phyloP scores from a whole-genome alignment of 805 yeast species.

The Candida succiphila region DNA sequence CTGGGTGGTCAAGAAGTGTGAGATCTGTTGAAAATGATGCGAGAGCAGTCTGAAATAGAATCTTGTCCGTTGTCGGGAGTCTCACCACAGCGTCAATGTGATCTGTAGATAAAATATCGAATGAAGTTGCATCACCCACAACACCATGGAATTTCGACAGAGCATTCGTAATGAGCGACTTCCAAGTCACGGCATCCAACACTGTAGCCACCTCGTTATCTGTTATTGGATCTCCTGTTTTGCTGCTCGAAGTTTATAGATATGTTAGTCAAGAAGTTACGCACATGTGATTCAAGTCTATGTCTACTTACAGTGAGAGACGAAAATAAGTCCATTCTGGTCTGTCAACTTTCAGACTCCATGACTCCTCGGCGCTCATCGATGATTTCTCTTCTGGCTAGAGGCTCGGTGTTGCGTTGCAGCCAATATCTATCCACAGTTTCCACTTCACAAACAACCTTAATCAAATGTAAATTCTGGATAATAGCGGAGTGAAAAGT shows the following conservation, averaged over 20 bases:
- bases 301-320: conserved; percentile 8
- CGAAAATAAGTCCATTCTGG: conserved; percentile 9
- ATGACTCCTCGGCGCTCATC: too few relatives aligned
- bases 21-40: conserved; percentile 7
- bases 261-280: too few relatives aligned
- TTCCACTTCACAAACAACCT: too few relatives aligned
- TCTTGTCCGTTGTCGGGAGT: conserved; percentile 12
- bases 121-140: conserved; percentile 17
- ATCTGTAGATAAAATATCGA: conserved; percentile 11
- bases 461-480: too few relatives aligned
- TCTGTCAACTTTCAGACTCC: conserved; percentile 2
- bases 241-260: too few relatives aligned
- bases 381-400: too few relatives aligned
- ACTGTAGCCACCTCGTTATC: too few relatives aligned
- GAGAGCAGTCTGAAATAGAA: conserved; percentile 9
- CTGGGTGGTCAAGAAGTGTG: conserved; percentile 2
- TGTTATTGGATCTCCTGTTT: too few relatives aligned
- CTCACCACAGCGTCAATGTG: conserved; percentile 10
- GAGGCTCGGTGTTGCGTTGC: too few relatives aligned
- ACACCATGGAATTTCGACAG: conserved; percentile 16
- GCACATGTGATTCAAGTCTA: too few relatives aligned
- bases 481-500: too few relatives aligned
- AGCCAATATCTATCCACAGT: too few relatives aligned
- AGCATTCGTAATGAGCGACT: conserved; percentile 10
- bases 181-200: conserved; percentile 17